Evolutionary conservation across 2,329 filamentous ascomycete species (phyloP), one percentile per base, ranked within the genome.

Genomic region (Hymenotorrendiella dingleyae): DNA sequence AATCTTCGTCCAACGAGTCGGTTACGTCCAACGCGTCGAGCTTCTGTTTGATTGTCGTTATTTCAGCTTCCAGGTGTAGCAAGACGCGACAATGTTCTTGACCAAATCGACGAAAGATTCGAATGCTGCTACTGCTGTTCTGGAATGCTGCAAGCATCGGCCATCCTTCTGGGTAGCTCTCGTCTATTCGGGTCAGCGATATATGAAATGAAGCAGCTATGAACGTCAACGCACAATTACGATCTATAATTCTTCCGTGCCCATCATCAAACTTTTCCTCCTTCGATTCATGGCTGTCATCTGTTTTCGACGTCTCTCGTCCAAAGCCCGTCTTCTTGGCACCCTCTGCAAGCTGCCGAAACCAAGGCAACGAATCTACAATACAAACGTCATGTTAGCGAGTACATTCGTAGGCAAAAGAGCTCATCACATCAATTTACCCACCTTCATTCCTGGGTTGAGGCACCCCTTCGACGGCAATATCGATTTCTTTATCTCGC

Each of bases 61-160:
- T 39, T n/a, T 50, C 46, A 21, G 27, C 22, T 28, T 44, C n/a
- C 1, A 50, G 26, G 21, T 49, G 48, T 7, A 50, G 27, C 2
- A 53, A 36, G 24, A 53, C 24, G 3, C 48, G 43, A 14, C 6
- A 33, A 12, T 47, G 50, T 1, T 28, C 46, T 2, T 20, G 36
- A 4, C 48, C 48, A n/a, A 51, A 51, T 3, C 45, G 43, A 4
- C 48, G 42, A 12, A 29, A 40, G 3, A 51, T 46, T 5, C 40
- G 33, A 19, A 42, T 10, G 16, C 26, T 42, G 7, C 36, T 21
- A 14, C 38, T 27, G 24, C 36, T 44, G 23, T 51, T 51, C 5
- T 38, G 43, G 30, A 51, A 48, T 3, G 48, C 46, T 10, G 48
- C 46, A 5, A 51, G 24, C 21, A 26, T 36, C 5, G 48, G 42